Conservation (phyloP, 805 yeast genomes). For the Cyberlindnera xylosilytica region DNA sequence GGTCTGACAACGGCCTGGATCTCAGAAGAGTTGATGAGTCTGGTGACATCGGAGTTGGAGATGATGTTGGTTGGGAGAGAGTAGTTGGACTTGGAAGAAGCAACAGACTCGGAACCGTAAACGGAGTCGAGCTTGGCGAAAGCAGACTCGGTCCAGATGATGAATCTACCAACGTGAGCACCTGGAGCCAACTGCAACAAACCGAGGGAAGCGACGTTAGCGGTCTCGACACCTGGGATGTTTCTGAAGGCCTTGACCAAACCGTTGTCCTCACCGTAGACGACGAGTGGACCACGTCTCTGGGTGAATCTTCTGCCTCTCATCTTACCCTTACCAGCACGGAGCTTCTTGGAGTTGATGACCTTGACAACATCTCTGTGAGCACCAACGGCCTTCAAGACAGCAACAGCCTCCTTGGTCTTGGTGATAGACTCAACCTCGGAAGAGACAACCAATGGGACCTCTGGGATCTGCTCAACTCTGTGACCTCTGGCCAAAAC, state of each 20-base stretch:
- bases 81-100: conserved; percentile 85
- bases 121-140: conserved; percentile 93
- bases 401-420: conserved; percentile 99
- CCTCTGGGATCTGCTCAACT: conserved; percentile 96
- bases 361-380: conserved; percentile 98
- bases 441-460: conserved; percentile 94
- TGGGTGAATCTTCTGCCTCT: conserved; percentile 99
- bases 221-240: conserved; percentile 99
- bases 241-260: conserved; percentile 98
- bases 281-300: conserved; percentile 99
- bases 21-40: conserved; percentile 98
- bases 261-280: conserved; percentile 98
- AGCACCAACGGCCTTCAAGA: conserved; percentile 97
- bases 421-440: conserved; percentile 89
- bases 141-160: conserved; percentile 99
- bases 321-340: conserved; percentile 99
- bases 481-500: conserved; percentile 99
- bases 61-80: conserved; percentile 91
- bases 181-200: conserved; percentile 99
- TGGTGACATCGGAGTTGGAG: conserved; percentile 92
- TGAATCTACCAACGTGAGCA: conserved; percentile 99
- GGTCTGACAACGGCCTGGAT: conserved; percentile 96
- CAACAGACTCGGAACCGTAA: conserved; percentile 91
- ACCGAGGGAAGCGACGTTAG: conserved; percentile 87
- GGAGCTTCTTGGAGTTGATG: conserved; percentile 95